Evolutionary conservation across 495 filamentous ascomycete species (phyloP), one percentile per base, ranked within the genome.

Genomic region (Niebla homalea): DNA sequence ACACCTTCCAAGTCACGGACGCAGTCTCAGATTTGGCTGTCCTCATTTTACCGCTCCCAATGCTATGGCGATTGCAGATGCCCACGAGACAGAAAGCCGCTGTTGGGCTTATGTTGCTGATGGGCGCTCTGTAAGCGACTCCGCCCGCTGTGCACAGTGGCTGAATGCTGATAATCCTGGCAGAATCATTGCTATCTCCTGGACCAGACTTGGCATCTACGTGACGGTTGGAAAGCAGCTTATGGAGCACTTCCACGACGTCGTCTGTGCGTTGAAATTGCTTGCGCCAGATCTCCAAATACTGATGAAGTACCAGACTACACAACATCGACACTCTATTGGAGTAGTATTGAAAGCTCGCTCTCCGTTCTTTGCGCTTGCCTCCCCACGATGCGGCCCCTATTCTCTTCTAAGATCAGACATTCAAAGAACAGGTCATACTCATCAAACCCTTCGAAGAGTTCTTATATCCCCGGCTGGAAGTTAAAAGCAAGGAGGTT

Each of bases 21-120:
- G 42, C 42, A 22, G 26, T 54, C 23, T 21, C 52, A 25, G 53
- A 56, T 40, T 37, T 53, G 14, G 15, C 36, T 18, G 32, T 56
- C 6, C 42, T 54, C 19, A n/a, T 53, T 3, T 36, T 56, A 2
- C 53, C 53, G 16, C 21, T 54, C 5, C 53, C 53, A 4, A 25
- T 54, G n/a, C 35, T 56, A 2, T 56, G 53, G 53, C 36, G 29
- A n/a, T 38, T 56, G 16, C 53, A 56, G n/a, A 47, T 56, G 14
- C 29, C 53, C 14, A 38, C 36, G 4, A 54, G 39, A 22, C 53
- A 56, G 51, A 56, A 56, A 43, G 23, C 53, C 12, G 47, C 44
- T 6, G 50, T 54, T 2, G 44, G 22, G 11, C 2, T 19, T 10
- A 54, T 55, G 36, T 56, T 56, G 20, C 49, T 54, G 26, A 18